Conservation (phyloP, 768 basidiomycete species). For the Hericium alpestre region DNA sequence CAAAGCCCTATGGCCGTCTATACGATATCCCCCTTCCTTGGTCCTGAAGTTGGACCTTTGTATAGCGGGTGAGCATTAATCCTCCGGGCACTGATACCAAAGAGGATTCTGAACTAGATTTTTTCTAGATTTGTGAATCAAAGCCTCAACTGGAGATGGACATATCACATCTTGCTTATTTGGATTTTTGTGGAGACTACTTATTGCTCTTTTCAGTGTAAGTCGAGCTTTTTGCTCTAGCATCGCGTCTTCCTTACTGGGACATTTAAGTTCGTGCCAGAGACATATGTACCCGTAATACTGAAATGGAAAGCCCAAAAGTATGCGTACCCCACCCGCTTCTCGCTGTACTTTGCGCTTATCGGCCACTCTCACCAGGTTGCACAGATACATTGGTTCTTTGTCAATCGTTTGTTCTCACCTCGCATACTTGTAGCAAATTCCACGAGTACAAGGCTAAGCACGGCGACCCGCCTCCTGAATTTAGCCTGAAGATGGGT, state of each 20-base stretch:
- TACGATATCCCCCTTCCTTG: slow-evolving; percentile 44
- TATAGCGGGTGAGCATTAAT: slow-evolving; percentile 45
- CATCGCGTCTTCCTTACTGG: too few relatives aligned
- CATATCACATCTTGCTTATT: slow-evolving; percentile 57
- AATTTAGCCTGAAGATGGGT: slow-evolving; percentile 55
- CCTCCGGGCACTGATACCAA: too few relatives aligned
- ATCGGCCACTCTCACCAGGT: too few relatives aligned
- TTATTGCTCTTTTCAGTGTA: slow-evolving; percentile 44
- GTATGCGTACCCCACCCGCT: too few relatives aligned
- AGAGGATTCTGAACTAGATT: too few relatives aligned
- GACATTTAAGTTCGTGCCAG: too few relatives aligned
- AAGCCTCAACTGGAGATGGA: slow-evolving; percentile 65
- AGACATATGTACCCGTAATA: too few relatives aligned
- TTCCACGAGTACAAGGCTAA: slow-evolving; percentile 26
- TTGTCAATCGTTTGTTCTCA: not conserved
- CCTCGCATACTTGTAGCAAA: slow-evolving; percentile 19
- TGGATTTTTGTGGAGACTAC: slow-evolving; percentile 52
- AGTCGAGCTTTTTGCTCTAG: slow-evolving; percentile 9
- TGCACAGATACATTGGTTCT: not conserved
- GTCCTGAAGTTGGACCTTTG: slow-evolving; percentile 47
- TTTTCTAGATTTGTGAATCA: slow-evolving; percentile 16
- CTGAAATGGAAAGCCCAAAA: too few relatives aligned
- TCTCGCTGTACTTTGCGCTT: too few relatives aligned
- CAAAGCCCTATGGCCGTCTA: slow-evolving; percentile 53
- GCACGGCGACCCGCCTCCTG: slow-evolving; percentile 46